Base-by-base conservation (phyloP, 2,329 filamentous ascomycete genomes). In the Triangularia verruculosa region DNA sequence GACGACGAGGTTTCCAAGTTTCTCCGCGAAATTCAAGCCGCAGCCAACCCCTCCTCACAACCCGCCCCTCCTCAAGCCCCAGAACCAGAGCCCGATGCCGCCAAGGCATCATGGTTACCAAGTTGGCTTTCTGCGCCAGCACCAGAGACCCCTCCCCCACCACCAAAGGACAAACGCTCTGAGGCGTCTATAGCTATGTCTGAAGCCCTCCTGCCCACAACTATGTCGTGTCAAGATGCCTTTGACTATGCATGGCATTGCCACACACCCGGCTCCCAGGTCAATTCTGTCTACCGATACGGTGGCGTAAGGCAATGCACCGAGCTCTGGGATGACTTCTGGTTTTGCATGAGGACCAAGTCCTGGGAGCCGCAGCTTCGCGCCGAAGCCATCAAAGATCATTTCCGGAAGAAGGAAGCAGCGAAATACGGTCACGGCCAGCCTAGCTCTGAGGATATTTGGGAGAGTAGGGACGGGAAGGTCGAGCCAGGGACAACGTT, bases 231-330 rank as follows among this genome's bases (percentile, higher is more conserved):
- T 81, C 89, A 91, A 59, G 84, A 89, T 66, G 90, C 93, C 70
- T 98, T 99, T 79, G 95, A 99, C 80, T 84, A 87, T 67, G 93
- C 94, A 64, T 97, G 94, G 84, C 92, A 94, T 82, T 99, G 95
- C 83, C 91, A 95, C 74, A 92, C 90, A 0, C 82, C 97, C 8
- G 93, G 92, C 60, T 93, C 94, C 0, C 93, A 98, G 76, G 97
- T 93, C 82, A 93, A 91, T 72, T 88, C 92, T 72, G 85, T 98
- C 39, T 99, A 98, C 82, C 90, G 95, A 43, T 89, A 92, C 74
- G 95, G 95, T 66, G 79, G 82, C 51, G 80, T 96, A 72, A 86
- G 89, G 53, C 83, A 85, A 3, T 99, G 95, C 82, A 86, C 82
- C 66, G 90, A 96, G 69, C 88, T 93, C 67, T 97, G 94, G 93